Evolutionary conservation across 1,284 basidiomycete species (phyloP).

Genomic region (Boletellus sp.): DNA sequence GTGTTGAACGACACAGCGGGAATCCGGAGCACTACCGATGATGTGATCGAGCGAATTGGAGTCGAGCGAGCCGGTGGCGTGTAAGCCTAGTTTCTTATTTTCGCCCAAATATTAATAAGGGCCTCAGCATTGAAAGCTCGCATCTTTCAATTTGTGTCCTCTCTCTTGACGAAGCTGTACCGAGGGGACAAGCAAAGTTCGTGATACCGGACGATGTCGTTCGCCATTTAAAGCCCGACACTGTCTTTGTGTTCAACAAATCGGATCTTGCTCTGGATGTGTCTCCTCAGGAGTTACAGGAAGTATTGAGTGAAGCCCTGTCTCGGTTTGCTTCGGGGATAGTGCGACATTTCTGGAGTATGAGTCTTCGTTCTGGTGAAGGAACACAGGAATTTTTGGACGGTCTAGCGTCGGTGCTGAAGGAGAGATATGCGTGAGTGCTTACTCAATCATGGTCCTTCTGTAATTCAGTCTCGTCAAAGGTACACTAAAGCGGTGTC

Average conservation of each 20-base stretch:
- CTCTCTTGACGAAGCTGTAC: constrained; percentile 53
- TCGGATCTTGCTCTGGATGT: constrained; percentile 46
- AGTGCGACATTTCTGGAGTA: constrained; percentile 42
- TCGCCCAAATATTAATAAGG: constrained; percentile 4
- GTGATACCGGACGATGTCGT: constrained; percentile 46
- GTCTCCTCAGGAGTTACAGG: constrained; percentile 7
- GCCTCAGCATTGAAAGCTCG: constrained; percentile 53
- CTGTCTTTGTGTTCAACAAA: constrained; percentile 74
- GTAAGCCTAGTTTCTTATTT: constrained; percentile 39
- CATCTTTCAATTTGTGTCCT: constrained; percentile 79
- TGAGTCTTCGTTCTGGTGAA: constrained; percentile 59
- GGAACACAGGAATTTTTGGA: constrained; percentile 58
- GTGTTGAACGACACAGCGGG: constrained; percentile 84
- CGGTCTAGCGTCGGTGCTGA: constrained; percentile 52
- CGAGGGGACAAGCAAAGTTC: constrained; percentile 20
- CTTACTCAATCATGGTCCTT: background rate
- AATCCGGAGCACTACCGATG: constrained; percentile 58
- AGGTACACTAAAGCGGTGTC: constrained; percentile 24
- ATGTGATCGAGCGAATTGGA: constrained; percentile 80
- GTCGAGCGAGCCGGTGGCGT: constrained; percentile 66
- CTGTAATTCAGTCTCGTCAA: background rate
- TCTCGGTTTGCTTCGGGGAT: constrained; percentile 1
- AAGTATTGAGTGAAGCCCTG: constrained; percentile 7
- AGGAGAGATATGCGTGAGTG: constrained; percentile 45
- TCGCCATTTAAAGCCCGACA: constrained; percentile 49